Evolutionary conservation across 148 eudicot species (phyloP).

Genomic region (Arbutus unedo): DNA sequence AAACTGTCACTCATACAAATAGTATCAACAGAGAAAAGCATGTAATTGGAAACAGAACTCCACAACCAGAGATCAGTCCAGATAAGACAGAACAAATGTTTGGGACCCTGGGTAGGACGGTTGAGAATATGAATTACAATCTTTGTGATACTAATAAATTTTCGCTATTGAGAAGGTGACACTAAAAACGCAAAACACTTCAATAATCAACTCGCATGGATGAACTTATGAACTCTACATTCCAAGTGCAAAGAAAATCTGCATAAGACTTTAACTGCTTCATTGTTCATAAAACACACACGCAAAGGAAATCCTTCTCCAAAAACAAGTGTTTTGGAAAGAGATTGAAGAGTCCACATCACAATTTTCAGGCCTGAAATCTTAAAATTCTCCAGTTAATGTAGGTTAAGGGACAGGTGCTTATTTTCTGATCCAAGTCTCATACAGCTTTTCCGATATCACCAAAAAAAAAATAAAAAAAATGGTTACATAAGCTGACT

Average conservation of each 20-base stretch:
- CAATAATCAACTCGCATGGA: neutral
- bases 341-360: no score
- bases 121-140: neutral
- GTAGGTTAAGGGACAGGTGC: neutral
- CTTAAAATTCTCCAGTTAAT: neutral
- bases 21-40: neutral
- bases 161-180: neutral
- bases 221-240: neutral
- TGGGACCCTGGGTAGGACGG: neutral
- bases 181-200: no score
- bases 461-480: neutral
- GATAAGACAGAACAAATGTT: conserved; percentile 1
- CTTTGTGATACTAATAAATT: neutral
- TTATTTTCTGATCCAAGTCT: neutral
- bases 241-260: neutral
- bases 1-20: neutral
- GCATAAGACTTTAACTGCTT: neutral
- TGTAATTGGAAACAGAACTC: neutral
- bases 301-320: neutral
- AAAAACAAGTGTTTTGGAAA: neutral
- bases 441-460: neutral
- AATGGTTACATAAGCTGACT: neutral
- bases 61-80: neutral
- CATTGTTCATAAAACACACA: neutral
- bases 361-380: neutral